Conservation (phyloP, 2,329 filamentous ascomycete genomes). For the Diplodia seriata region DNA sequence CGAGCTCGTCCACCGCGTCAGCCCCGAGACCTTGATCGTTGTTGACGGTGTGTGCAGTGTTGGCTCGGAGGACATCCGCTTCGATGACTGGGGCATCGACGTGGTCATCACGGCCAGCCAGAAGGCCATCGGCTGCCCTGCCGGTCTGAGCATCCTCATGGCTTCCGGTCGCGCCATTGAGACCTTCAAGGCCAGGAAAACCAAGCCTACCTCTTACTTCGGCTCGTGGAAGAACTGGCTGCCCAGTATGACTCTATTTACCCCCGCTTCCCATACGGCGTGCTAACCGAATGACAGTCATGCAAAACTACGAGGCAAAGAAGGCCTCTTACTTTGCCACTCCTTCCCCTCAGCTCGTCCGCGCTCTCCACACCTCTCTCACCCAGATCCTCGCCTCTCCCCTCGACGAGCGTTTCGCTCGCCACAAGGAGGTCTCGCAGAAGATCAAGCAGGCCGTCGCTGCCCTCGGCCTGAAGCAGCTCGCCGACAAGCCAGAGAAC, state of each 20-base stretch:
- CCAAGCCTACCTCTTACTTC: slow-evolving; percentile 86
- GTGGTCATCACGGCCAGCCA: slow-evolving; percentile 93
- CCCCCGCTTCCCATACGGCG: neutral
- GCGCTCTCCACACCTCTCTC: slow-evolving; percentile 88
- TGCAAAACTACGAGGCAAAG: slow-evolving; percentile 98
- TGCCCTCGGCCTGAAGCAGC: slow-evolving; percentile 83
- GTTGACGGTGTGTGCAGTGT: slow-evolving; percentile 98
- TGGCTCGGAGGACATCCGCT: slow-evolving; percentile 92
- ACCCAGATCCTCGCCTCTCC: slow-evolving; percentile 84
- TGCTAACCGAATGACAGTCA: slow-evolving; percentile 64
- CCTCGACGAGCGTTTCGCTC: slow-evolving; percentile 80
- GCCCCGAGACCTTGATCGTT: slow-evolving; percentile 87
- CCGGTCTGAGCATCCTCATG: slow-evolving; percentile 93
- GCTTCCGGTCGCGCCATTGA: slow-evolving; percentile 88
- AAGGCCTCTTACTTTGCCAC: slow-evolving; percentile 99
- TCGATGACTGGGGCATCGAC: slow-evolving; percentile 94
- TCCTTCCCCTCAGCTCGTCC: slow-evolving; percentile 90
- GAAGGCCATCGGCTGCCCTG: slow-evolving; percentile 95
- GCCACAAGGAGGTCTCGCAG: slow-evolving; percentile 79
- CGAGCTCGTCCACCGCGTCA: slow-evolving; percentile 82
- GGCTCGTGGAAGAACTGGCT: slow-evolving; percentile 97
- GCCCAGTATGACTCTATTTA: slow-evolving; percentile 66
- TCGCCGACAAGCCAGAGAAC: slow-evolving; percentile 83
- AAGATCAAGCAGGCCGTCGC: slow-evolving; percentile 84
- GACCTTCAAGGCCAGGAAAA: slow-evolving; percentile 78